Evolutionary conservation across 345 rosid genomes (phyloP).

Genomic region (Boechera retrofracta): DNA sequence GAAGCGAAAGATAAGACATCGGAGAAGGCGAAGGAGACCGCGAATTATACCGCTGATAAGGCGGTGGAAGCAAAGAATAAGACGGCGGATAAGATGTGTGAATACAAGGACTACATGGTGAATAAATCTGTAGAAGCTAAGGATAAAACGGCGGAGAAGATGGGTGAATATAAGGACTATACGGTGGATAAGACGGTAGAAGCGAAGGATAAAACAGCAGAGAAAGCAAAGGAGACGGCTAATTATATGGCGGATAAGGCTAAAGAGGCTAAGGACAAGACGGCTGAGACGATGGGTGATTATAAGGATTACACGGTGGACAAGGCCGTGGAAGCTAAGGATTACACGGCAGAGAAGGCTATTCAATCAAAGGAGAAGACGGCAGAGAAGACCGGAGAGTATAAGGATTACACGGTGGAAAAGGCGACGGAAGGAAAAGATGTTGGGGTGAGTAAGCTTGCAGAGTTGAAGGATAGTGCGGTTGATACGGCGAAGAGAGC

Average conservation of each 20-base stretch:
- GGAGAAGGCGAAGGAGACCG: neutral
- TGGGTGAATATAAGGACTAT: constrained; percentile 28
- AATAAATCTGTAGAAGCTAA: constrained; percentile 38
- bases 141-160: constrained; percentile 35
- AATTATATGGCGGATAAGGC: constrained; percentile 39
- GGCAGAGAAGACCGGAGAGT: constrained; percentile 33
- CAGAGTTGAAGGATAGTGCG: constrained; percentile 57
- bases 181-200: constrained; percentile 32
- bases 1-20: constrained; percentile 37
- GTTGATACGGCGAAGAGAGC: constrained; percentile 65
- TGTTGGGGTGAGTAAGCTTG: constrained; percentile 44
- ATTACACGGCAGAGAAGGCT: constrained; percentile 35
- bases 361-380: constrained; percentile 42
- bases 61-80: neutral
- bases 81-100: constrained; percentile 33
- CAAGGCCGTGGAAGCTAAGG: constrained; percentile 37
- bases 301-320: constrained; percentile 37
- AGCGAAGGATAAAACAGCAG: constrained; percentile 20
- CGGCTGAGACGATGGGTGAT: constrained; percentile 37
- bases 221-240: constrained; percentile 36
- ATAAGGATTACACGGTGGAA: constrained; percentile 44
- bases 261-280: constrained; percentile 38
- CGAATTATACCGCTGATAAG: constrained; percentile 15
- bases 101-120: constrained; percentile 31
- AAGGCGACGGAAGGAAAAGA: constrained; percentile 51